Percentiles rank a stretch among this genome's conserved stretches.
Conservation (phyloP, 2,329 filamentous ascomycete genomes). For the Ceratocystiopsis sp. region DNA sequence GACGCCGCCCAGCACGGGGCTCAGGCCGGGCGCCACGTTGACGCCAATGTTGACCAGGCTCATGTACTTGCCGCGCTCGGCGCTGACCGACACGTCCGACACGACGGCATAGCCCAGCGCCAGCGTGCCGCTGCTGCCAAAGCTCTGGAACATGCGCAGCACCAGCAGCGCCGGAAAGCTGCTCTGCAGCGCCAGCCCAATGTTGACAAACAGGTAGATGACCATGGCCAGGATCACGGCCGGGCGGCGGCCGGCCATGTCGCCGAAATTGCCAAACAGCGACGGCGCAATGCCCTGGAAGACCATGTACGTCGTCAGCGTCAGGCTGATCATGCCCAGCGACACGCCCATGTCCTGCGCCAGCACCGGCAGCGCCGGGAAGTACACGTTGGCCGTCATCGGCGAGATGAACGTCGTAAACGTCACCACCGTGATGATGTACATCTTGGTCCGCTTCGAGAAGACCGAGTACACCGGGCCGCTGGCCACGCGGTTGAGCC, state of each 20-base stretch:
- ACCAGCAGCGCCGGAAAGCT: slow-evolving; percentile 41
- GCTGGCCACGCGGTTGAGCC: slow-evolving; percentile 18
- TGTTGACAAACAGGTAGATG: slow-evolving; percentile 41
- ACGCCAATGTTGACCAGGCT: slow-evolving; percentile 44
- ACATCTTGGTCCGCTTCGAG: slow-evolving; percentile 26
- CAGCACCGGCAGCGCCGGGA: slow-evolving; percentile 24
- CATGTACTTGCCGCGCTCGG: slow-evolving; percentile 58
- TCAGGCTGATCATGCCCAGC: slow-evolving; percentile 27
- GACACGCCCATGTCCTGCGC: slow-evolving; percentile 22
- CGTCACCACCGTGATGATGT: slow-evolving; percentile 35
- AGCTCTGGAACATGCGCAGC: slow-evolving; percentile 44
- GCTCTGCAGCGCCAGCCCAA: slow-evolving; percentile 40
- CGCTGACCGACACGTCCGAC: slow-evolving; percentile 50
- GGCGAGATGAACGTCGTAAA: slow-evolving; percentile 37
- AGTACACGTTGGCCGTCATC: slow-evolving; percentile 42
- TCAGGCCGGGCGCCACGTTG: slow-evolving; percentile 36
- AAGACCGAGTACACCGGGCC: slow-evolving; percentile 25
- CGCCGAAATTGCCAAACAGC: slow-evolving; percentile 44
- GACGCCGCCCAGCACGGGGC: slow-evolving; percentile 47
- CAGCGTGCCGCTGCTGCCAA: slow-evolving; percentile 51
- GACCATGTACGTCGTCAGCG: slow-evolving; percentile 44
- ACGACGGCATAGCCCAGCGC: slow-evolving; percentile 55
- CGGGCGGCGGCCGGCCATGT: slow-evolving; percentile 42
- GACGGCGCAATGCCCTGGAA: slow-evolving; percentile 45
- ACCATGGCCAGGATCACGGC: slow-evolving; percentile 40